Base-by-base conservation (phyloP, 2,329 filamentous ascomycete species). In the Metarhizium robertsii region DNA sequence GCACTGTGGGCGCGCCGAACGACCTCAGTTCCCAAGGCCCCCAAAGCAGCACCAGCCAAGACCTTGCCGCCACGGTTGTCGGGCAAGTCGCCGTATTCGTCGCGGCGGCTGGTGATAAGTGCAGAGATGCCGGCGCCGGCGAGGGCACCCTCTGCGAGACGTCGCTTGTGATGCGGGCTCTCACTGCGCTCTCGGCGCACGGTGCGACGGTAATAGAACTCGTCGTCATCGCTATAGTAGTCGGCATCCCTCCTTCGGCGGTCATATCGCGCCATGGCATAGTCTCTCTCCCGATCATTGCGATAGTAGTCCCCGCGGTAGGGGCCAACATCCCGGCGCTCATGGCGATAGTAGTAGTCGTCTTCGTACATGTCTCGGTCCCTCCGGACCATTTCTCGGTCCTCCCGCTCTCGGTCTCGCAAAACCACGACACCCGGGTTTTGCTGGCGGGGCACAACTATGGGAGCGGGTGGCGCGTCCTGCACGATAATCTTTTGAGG, bases 91-190 rank as follows among this genome's bases (percentile, higher is more conserved):
- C 79, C 77, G 2, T 78, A 69, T 54, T 73, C 73, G 52, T 76
- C 74, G 50, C 79, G 75, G 20, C 81, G 79, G 50, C 79, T 80
- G 16, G 78, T 74, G 6, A 84, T 67, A 2, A 86, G 68, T n/a
- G 83, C 83, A 11, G 79, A 78, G 7, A 83, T 68, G 51, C 83
- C 83, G 18, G 83, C 83, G 16, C 82, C 83, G 32, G 83, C 83
- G 16, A 85, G 72, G 10, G 82, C 83, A n/a, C 83, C 83, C 63
- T 84, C 82, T 25, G 83, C 83, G 5, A 86, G 67, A 61, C 84
- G 79, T 46, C 79, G 78, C 65, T 76, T 83, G 61, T 80, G 76
- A 52, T 81, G 76, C 50, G 73, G 69, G 60, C 77, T 78, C 13
- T 71, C 70, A 58, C 79, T 81, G 47, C 76, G 73, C 18, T 80